These are phyloP conservation scores for Urostyla sp. DNA, from an alignment of 73 alveolate species.

Conservation along the genomic window DNA sequence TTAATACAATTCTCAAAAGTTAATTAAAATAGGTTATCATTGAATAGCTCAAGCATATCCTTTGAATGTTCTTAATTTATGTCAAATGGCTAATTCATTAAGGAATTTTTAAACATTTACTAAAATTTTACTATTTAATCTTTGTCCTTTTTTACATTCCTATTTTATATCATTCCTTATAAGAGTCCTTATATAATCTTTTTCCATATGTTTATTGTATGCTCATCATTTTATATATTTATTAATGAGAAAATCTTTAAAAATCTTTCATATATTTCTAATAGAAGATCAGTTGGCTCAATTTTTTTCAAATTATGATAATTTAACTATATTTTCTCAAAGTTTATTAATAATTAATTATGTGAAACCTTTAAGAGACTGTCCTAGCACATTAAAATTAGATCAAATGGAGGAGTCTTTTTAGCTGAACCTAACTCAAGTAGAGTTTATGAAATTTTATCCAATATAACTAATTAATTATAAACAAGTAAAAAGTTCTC, in stretches of 20 bases:
- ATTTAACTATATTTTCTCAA: too few relatives aligned
- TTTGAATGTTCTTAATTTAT: neutral
- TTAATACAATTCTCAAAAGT: conserved; percentile 13
- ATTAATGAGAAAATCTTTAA: neutral
- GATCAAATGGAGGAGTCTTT: conserved; percentile 33
- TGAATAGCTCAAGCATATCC: neutral
- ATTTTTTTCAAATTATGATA: neutral
- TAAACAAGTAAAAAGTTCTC: too few relatives aligned
- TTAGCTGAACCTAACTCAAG: too few relatives aligned
- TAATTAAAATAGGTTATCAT: conserved; percentile 10
- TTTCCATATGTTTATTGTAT: neutral
- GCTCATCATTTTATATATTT: neutral
- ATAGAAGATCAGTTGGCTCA: too few relatives aligned
- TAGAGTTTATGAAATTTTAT: too few relatives aligned
- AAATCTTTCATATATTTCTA: neutral
- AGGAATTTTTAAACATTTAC: neutral
- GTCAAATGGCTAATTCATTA: conserved; percentile 25
- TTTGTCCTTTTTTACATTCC: neutral
- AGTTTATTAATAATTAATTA: too few relatives aligned
- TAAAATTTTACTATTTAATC: neutral
- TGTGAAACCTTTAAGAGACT: neutral
- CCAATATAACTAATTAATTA: too few relatives aligned
- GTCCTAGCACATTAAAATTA: conserved; percentile 7
- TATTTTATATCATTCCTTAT: neutral
- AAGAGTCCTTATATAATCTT: neutral